These are phyloP conservation scores for Sphaerulina vaccinii DNA, from an alignment of 2,329 filamentous ascomycete genomes.

Conservation along the genomic window DNA sequence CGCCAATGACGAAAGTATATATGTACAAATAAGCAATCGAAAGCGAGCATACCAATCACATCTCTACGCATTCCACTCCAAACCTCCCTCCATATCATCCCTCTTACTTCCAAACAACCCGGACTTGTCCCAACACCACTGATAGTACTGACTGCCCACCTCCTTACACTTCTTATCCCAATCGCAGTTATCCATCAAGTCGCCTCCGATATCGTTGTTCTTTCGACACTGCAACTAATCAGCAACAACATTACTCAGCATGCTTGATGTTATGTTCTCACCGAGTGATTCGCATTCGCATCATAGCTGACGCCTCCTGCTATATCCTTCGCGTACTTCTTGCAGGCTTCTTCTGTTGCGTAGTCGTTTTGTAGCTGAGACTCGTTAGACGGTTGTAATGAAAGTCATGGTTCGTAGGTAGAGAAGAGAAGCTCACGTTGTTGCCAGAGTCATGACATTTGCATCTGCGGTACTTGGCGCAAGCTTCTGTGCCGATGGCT, in stretches of 20 bases:
- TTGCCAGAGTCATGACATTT: slow-evolving; percentile 1
- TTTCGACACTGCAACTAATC: neutral
- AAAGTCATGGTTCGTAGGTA: neutral
- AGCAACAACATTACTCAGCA: neutral
- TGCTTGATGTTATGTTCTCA: no score
- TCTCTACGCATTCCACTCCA: no score
- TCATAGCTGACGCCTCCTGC: neutral
- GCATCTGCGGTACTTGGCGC: neutral
- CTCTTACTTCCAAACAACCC: no score
- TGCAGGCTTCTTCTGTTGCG: neutral
- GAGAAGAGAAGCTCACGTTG: neutral
- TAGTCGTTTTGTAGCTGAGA: neutral
- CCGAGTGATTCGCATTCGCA: neutral
- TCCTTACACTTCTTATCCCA: slow-evolving; percentile 2
- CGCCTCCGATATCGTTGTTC: neutral
- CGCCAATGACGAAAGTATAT: no score
- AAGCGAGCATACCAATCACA: no score
- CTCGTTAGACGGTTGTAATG: neutral
- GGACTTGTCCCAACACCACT: slow-evolving; percentile 6
- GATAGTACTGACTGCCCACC: slow-evolving; percentile 1
- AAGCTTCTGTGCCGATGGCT: neutral
- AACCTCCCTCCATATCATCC: no score
- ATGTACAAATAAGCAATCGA: no score
- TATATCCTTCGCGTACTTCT: neutral
- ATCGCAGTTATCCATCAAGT: neutral